Conservation (phyloP, 2,329 filamentous ascomycete genomes). For the Cyphellophora europaea region DNA sequence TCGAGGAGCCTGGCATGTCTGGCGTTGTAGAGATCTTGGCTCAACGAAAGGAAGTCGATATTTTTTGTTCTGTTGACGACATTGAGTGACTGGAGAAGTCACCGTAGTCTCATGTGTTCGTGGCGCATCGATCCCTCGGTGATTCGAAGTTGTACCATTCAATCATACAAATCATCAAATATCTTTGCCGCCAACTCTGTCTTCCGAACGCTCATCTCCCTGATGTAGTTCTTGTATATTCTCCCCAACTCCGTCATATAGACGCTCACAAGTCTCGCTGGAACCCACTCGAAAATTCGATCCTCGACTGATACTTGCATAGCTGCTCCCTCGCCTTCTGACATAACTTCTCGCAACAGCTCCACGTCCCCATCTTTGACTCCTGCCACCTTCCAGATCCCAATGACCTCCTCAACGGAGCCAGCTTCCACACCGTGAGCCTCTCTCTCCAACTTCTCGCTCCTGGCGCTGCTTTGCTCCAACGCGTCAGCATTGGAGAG, state of each 20-base stretch:
- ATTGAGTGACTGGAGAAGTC: no score
- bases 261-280: no score
- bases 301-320: not conserved
- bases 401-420: not conserved
- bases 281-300: not conserved
- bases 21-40: no score
- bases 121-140: no score
- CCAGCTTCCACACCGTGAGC: not conserved
- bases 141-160: no score
- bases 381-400: not conserved
- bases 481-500: not conserved
- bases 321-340: no score
- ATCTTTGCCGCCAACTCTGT: not conserved
- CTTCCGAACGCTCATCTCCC: not conserved
- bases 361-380: not conserved
- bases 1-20: no score
- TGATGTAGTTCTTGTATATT: not conserved
- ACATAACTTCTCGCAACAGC: no score
- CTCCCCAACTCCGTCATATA: not conserved
- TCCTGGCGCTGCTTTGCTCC: not conserved
- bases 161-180: not conserved
- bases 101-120: no score
- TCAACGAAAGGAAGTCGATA: no score
- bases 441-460: not conserved
- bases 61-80: no score